These are phyloP conservation scores for Saccharata proteae DNA, from an alignment of 2,329 filamentous ascomycete species.

Conservation along the genomic window DNA sequence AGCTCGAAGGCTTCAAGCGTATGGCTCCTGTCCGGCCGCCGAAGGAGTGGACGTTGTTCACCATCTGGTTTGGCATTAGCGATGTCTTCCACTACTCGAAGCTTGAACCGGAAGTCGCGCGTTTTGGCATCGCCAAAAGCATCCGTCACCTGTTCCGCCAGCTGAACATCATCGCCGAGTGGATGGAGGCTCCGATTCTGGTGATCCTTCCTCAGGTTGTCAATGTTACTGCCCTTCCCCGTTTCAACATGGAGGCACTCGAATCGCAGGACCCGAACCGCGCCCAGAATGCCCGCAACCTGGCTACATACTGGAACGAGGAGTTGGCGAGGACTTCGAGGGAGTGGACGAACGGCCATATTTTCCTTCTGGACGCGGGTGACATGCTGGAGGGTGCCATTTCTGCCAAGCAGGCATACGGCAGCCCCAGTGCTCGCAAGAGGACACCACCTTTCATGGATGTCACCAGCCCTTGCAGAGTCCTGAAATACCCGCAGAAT, in stretches of 20 bases:
- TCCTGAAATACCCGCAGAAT: constrained; percentile 7
- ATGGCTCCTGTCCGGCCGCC: constrained; percentile 11
- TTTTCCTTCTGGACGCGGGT: constrained; percentile 24
- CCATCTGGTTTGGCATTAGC: constrained; percentile 25
- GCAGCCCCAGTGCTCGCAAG: constrained; percentile 17
- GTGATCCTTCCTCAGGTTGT: constrained; percentile 21
- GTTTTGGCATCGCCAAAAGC: constrained; percentile 21
- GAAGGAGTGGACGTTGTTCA: constrained; percentile 21
- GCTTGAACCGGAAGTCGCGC: constrained; percentile 17
- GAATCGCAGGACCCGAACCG: constrained; percentile 14
- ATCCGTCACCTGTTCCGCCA: constrained; percentile 22
- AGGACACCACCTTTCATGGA: constrained; percentile 22
- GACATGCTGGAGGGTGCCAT: constrained; percentile 22
- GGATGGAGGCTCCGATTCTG: constrained; percentile 14
- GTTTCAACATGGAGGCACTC: constrained; percentile 15
- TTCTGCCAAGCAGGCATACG: constrained; percentile 19
- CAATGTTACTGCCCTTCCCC: constrained; percentile 24
- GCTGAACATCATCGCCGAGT: constrained; percentile 21
- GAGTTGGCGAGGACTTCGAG: constrained; percentile 17
- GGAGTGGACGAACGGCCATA: constrained; percentile 19
- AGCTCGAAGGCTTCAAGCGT: constrained; percentile 9
- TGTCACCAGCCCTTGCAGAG: constrained; percentile 22
- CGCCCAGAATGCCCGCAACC: constrained; percentile 21
- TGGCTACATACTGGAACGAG: constrained; percentile 25
- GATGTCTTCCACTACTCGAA: constrained; percentile 22